These are phyloP conservation scores for Potentilla sterilis DNA, from an alignment of 306 rosid genomes.

Conservation along the genomic window DNA sequence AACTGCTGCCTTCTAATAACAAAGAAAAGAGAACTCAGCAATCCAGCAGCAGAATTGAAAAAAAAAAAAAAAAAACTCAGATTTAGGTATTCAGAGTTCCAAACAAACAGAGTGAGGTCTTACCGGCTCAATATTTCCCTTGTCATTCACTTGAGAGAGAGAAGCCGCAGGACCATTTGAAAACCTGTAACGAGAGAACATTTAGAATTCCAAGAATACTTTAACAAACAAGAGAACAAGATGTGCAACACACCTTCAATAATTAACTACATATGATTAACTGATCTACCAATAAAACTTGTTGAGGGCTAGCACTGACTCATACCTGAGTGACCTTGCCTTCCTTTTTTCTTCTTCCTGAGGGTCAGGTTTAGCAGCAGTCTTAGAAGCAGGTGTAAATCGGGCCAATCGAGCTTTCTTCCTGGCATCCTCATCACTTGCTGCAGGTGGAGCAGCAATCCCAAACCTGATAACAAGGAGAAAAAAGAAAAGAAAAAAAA, in stretches of 20 bases:
- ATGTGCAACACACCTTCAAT: not conserved
- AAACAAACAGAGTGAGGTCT: constrained; percentile 12
- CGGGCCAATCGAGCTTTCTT: constrained; percentile 89
- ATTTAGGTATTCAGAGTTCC: too few relatives aligned
- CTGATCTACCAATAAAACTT: not conserved
- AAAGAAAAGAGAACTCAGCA: constrained; percentile 32
- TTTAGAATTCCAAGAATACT: not conserved
- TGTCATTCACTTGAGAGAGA: constrained; percentile 46
- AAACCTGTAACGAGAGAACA: constrained; percentile 50
- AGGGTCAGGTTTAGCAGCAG: constrained; percentile 56
- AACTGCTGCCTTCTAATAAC: constrained; percentile 49
- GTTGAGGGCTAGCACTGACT: not conserved
- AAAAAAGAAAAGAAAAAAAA: not conserved
- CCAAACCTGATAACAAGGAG: constrained; percentile 59
- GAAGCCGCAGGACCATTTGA: constrained; percentile 44
- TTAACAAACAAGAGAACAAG: not conserved
- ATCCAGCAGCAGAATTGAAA: constrained; percentile 12
- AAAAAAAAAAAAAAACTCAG: not conserved
- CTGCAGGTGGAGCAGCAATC: constrained; percentile 41
- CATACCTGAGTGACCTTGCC: constrained; percentile 74
- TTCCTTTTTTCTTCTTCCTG: constrained; percentile 79
- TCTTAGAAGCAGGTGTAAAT: constrained; percentile 53
- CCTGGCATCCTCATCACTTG: constrained; percentile 59
- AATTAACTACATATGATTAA: not conserved
- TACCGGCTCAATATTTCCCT: constrained; percentile 60